These are phyloP conservation scores for Magnaporthiopsis rhizophila DNA, from an alignment of 2,329 filamentous ascomycete species.

Conservation along the genomic window DNA sequence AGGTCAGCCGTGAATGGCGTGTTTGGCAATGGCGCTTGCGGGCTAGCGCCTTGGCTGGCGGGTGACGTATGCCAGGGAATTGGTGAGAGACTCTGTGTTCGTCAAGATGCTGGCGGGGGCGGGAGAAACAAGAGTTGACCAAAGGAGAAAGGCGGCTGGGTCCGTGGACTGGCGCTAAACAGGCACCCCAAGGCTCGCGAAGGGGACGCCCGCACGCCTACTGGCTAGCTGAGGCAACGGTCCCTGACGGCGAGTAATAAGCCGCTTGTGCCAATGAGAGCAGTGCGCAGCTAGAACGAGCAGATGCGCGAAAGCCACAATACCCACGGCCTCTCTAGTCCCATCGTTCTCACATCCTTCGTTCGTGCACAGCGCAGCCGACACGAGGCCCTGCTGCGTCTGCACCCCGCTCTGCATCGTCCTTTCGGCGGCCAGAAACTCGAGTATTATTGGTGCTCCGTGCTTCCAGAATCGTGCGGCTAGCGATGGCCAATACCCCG, in stretches of 20 bases:
- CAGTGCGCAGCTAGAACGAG: background rate
- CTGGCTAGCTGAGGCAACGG: background rate
- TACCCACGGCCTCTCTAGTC: background rate
- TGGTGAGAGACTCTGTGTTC: too few relatives aligned
- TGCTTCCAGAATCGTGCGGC: background rate
- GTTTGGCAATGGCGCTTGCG: background rate
- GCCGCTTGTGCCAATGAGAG: background rate
- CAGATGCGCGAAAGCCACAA: background rate
- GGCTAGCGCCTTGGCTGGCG: background rate
- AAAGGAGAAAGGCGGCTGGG: background rate
- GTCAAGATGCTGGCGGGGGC: too few relatives aligned
- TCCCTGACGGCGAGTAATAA: background rate
- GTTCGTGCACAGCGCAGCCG: background rate
- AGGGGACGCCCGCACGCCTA: too few relatives aligned
- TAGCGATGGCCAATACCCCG: too few relatives aligned
- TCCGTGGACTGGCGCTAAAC: background rate
- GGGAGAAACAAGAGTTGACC: background rate
- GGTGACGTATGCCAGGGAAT: background rate
- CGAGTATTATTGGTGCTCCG: background rate
- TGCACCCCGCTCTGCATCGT: background rate
- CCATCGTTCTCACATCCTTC: background rate
- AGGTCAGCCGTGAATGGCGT: background rate
- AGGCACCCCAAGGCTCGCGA: background rate
- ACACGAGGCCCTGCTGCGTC: background rate
- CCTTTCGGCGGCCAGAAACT: background rate